These are phyloP conservation scores for Pythium chondricola DNA, from an alignment of 352 stramenopile species.

Conservation along the genomic window DNA sequence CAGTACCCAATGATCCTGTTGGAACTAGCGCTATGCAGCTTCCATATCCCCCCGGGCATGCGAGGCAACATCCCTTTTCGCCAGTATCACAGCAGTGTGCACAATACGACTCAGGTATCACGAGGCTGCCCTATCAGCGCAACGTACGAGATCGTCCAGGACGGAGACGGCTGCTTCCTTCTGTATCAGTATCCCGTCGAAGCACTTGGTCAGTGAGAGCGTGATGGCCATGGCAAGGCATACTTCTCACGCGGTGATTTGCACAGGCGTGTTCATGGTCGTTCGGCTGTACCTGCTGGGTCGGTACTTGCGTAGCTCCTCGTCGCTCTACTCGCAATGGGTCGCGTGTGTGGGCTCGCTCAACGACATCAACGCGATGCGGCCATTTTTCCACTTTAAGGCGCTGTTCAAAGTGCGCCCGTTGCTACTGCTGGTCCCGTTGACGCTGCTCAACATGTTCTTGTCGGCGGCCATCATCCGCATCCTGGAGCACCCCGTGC, in stretches of 20 bases:
- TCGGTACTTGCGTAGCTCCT: conserved; percentile 63
- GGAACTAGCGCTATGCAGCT: conserved; percentile 56
- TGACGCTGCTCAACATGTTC: conserved; percentile 49
- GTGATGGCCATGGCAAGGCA: too few relatives aligned
- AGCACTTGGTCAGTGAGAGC: conserved; percentile 38
- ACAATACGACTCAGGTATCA: conserved; percentile 3
- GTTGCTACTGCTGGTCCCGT: conserved; percentile 47
- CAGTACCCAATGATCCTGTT: conserved; percentile 31
- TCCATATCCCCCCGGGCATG: conserved; percentile 53
- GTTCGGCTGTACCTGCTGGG: conserved; percentile 56
- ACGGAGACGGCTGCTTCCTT: conserved; percentile 42
- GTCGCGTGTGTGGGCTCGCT: conserved; percentile 63
- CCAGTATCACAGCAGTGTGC: conserved; percentile 38
- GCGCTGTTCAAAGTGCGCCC: conserved; percentile 68
- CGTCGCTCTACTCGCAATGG: conserved; percentile 68
- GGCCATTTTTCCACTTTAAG: conserved; percentile 78
- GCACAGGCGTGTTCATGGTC: conserved; percentile 71
- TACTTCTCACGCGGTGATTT: too few relatives aligned
- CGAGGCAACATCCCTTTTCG: conserved; percentile 29
- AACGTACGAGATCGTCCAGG: conserved; percentile 24
- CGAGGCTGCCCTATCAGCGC: conserved; percentile 13
- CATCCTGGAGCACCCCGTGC: conserved; percentile 61
- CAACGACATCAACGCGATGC: conserved; percentile 73
- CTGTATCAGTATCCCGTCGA: conserved; percentile 60
- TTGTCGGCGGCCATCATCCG: conserved; percentile 64